Conservation (phyloP, 805 yeast species). For the Zygosaccharomyces gambellarensis region DNA sequence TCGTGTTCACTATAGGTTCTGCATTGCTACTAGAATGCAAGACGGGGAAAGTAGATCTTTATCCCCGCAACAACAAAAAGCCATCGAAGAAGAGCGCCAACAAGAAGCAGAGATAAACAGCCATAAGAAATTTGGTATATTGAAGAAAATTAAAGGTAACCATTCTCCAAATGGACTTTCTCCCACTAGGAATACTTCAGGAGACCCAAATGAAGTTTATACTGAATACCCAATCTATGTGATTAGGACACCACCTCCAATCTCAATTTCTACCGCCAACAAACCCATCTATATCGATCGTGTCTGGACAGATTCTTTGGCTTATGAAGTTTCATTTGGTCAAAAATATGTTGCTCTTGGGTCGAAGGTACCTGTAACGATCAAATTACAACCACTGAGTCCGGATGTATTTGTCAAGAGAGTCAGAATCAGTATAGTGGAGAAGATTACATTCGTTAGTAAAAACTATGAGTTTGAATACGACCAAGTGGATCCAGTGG, state of each 20-base stretch:
- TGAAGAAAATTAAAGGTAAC: slow-evolving; percentile 26
- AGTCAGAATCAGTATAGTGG: slow-evolving; percentile 60
- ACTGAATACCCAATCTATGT: slow-evolving; percentile 35
- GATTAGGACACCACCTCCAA: slow-evolving; percentile 40
- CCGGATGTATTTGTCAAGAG: slow-evolving; percentile 60
- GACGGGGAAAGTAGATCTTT: slow-evolving; percentile 6
- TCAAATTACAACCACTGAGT: slow-evolving; percentile 61
- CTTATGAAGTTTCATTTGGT: slow-evolving; percentile 68
- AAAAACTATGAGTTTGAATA: slow-evolving; percentile 49
- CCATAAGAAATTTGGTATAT: slow-evolving; percentile 13
- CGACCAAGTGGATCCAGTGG: slow-evolving; percentile 43
- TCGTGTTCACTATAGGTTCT: slow-evolving; percentile 21
- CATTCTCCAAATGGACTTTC: neutral
- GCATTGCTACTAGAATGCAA: slow-evolving; percentile 16
- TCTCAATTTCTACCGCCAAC: slow-evolving; percentile 42
- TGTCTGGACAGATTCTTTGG: slow-evolving; percentile 66
- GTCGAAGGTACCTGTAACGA: slow-evolving; percentile 52
- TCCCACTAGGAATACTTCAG: slow-evolving; percentile 4
- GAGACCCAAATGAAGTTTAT: slow-evolving; percentile 15
- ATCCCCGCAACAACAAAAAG: slow-evolving; percentile 4
- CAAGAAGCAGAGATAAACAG: slow-evolving; percentile 15
- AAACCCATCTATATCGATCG: slow-evolving; percentile 74
- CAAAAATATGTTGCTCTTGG: slow-evolving; percentile 63
- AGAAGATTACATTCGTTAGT: slow-evolving; percentile 59
- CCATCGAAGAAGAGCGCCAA: slow-evolving; percentile 1